Evolutionary conservation across 345 rosid genomes (phyloP), one percentile per base, ranked within the genome.

Genomic region (Raphanus sativus): DNA sequence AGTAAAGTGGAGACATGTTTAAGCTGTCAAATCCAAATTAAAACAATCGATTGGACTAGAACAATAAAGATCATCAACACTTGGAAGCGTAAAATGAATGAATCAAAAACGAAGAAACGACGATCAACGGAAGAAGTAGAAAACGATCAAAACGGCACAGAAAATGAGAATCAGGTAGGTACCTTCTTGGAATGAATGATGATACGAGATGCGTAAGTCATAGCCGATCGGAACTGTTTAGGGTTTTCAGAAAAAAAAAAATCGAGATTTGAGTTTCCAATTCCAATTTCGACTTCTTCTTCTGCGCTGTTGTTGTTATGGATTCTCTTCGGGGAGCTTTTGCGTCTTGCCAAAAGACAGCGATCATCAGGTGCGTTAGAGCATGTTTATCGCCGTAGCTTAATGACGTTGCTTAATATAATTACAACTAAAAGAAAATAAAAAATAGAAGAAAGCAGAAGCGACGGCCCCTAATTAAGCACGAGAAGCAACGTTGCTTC

Each of bases 111-210:
- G 8, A n/a, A 5, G 16, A 52, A 52, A 16, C 25, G 55, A 52
- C 15, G 21, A 52, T 6, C 13, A 48, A 52, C 58, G 9, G 2
- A 1, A 1, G 16, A 7, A 7, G 10, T 34, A 32, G 34, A 32
- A 5, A 32, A 32, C 34, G 34, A 32, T 32, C 7, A 5, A 40
- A 2, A 36, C 4, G 6, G 11, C 15, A 12, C 0, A 48, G 55
- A 48, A n/a, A 48, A 13, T n/a, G 55, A 48, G 55, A 8, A 45
- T 42, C 4, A 58, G 42, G 48, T 42, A 36, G 54, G 28, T 55
- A 69, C 93, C 89, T 87, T 87, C 15, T 77, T 87, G 17, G 91
- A 87, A 72, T 84, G 91, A 81, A 34, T 85, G 88, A 89, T 83
- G 76, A 87, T 68, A 33, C 77, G 89, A 34, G 86, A 85, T 28